Conservation (phyloP, 2,329 filamentous ascomycete species). For the Colletotrichum spinosum region DNA sequence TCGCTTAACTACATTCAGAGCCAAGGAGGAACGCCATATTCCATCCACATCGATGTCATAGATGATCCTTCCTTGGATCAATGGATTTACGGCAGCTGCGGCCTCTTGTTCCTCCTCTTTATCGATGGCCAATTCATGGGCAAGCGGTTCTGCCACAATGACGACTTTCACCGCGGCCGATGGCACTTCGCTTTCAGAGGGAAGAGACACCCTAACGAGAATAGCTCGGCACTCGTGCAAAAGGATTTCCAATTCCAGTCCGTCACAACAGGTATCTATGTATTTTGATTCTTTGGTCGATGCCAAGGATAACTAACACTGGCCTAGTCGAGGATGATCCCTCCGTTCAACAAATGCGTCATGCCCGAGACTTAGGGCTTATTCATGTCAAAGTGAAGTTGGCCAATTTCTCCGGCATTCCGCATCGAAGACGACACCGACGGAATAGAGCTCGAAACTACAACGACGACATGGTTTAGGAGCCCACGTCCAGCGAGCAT, state of each 20-base stretch:
- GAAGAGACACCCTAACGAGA: slow-evolving; percentile 21
- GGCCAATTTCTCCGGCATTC: neutral
- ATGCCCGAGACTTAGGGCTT: slow-evolving; percentile 41
- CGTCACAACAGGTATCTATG: slow-evolving; percentile 42
- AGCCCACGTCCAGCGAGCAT: slow-evolving; percentile 15
- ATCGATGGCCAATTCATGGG: slow-evolving; percentile 43
- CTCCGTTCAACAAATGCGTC: slow-evolving; percentile 16
- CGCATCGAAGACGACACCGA: neutral
- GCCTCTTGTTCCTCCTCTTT: slow-evolving; percentile 32
- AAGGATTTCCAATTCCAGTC: slow-evolving; percentile 43
- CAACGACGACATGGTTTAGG: neutral
- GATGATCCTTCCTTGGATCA: slow-evolving; percentile 37
- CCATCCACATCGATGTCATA: slow-evolving; percentile 37
- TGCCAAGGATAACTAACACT: neutral
- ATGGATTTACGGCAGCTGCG: slow-evolving; percentile 42
- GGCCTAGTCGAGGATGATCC: slow-evolving; percentile 41
- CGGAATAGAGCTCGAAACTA: too few species aligned
- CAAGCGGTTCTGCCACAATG: slow-evolving; percentile 19
- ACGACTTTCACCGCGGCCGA: slow-evolving; percentile 5
- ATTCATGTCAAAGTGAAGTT: slow-evolving; percentile 43
- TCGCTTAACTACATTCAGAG: slow-evolving; percentile 46
- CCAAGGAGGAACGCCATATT: slow-evolving; percentile 42
- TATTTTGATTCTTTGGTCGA: neutral
- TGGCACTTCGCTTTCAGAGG: slow-evolving; percentile 22
- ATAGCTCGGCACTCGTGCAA: slow-evolving; percentile 26